phyloP scores from a whole-genome alignment of 2,329 filamentous ascomycete species.

The Balansia obtecta region DNA sequence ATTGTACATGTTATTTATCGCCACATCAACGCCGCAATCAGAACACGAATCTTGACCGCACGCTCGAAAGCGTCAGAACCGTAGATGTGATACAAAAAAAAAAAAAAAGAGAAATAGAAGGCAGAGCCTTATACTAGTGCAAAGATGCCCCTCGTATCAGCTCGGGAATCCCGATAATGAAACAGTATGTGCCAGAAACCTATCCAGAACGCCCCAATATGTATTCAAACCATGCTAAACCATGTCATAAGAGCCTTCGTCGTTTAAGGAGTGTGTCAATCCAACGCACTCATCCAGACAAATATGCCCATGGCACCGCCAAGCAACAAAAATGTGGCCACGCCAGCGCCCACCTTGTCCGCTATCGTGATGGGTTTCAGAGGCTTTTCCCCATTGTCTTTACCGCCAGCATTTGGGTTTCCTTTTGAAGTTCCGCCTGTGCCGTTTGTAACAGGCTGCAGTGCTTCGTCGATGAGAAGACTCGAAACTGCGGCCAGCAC shows the following conservation, averaged over 20 bases:
- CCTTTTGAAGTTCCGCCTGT: slow-evolving; percentile 39
- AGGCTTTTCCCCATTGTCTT: slow-evolving; percentile 16
- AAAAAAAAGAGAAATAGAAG: no score
- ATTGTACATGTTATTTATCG: background rate
- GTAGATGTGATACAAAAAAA: background rate
- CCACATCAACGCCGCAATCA: background rate
- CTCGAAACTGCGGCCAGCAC: slow-evolving; percentile 42
- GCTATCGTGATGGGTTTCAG: slow-evolving; percentile 25
- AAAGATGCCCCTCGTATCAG: background rate
- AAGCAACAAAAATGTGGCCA: slow-evolving; percentile 33
- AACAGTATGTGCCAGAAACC: background rate
- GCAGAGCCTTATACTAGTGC: background rate
- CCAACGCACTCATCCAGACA: slow-evolving; percentile 36
- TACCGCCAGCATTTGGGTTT: slow-evolving; percentile 26
- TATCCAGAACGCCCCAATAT: background rate
- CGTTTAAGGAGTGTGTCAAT: slow-evolving; percentile 8
- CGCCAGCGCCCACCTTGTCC: slow-evolving; percentile 35
- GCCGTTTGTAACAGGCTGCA: slow-evolving; percentile 28
- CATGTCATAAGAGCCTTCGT: background rate
- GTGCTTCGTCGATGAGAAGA: slow-evolving; percentile 29
- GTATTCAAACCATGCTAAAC: background rate
- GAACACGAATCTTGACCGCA: background rate
- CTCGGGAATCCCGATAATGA: background rate
- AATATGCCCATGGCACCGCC: slow-evolving; percentile 29
- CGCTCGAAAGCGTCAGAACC: background rate